A percentile compares a stretch with the other conserved stretches of the same genome.
Evolutionary conservation across 805 yeast genomes (phyloP).

Genomic region (Kregervanrija delftensis): DNA sequence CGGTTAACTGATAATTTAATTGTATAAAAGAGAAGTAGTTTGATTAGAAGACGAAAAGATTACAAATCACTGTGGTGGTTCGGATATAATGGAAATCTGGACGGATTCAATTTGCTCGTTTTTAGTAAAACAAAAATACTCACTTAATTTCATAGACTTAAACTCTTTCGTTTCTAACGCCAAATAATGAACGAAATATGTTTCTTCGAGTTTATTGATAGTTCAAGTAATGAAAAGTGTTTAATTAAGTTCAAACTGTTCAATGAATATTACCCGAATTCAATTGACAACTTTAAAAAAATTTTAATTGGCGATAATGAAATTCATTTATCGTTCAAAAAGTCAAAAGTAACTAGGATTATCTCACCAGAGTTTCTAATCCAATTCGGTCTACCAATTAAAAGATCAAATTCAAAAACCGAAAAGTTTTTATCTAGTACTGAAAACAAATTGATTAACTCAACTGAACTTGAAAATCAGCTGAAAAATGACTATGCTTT

Average conservation of each 20-base stretch:
- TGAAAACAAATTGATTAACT: constrained; percentile 4
- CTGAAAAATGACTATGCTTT: not conserved
- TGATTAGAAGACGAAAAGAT: not conserved
- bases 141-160: not conserved
- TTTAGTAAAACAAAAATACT: not conserved
- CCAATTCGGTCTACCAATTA: constrained; percentile 15
- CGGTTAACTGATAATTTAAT: not conserved
- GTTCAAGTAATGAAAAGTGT: not conserved
- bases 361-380: constrained; percentile 23
- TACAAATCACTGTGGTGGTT: not conserved
- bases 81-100: not conserved
- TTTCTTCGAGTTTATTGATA: constrained; percentile 2
- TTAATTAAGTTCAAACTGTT: constrained; percentile 4
- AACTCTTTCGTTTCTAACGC: not conserved
- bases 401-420: constrained; percentile 6
- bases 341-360: constrained; percentile 16
- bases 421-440: constrained; percentile 5
- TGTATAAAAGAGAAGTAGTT: not conserved
- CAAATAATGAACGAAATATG: not conserved
- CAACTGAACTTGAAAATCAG: not conserved
- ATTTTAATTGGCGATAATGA: not conserved
- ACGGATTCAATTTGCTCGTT: not conserved
- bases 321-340: constrained; percentile 9
- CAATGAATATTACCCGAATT: constrained; percentile 1
- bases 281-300: constrained; percentile 1